A percentile compares a stretch with the other conserved stretches of the same genome.
phyloP scores from a whole-genome alignment of 2,329 filamentous ascomycete genomes.

The Chaetomium sp. region DNA sequence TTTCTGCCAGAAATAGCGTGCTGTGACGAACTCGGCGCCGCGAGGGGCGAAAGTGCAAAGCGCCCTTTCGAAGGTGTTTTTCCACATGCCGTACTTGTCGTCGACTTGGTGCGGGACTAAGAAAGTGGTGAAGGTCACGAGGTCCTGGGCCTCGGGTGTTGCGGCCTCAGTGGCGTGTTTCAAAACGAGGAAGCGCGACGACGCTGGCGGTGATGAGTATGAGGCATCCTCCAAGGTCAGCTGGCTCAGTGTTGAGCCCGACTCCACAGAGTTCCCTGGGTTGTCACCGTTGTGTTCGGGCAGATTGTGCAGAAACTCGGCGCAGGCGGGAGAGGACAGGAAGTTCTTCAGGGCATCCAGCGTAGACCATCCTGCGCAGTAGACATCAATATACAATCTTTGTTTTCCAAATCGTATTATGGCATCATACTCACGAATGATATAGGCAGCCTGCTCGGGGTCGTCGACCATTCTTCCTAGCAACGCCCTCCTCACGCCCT shows the following conservation, averaged over 20 bases:
- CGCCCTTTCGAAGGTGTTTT: background rate
- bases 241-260: slow-evolving; percentile 7
- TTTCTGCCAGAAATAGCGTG: background rate
- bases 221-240: background rate
- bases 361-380: slow-evolving; percentile 21
- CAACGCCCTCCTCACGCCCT: slow-evolving; percentile 20
- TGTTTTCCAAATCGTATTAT: background rate
- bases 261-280: background rate
- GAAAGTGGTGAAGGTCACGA: background rate
- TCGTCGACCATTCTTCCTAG: slow-evolving; percentile 32
- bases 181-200: background rate
- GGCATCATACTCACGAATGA: slow-evolving; percentile 25
- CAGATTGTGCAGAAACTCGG: slow-evolving; percentile 30
- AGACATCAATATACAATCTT: slow-evolving; percentile 12
- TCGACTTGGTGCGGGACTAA: background rate
- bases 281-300: slow-evolving; percentile 1
- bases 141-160: background rate
- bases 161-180: background rate
- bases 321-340: slow-evolving; percentile 30
- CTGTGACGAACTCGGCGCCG: background rate
- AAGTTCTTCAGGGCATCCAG: slow-evolving; percentile 28
- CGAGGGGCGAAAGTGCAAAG: background rate
- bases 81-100: background rate
- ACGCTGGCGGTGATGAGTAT: background rate
- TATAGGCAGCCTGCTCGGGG: slow-evolving; percentile 31